phyloP scores from a whole-genome alignment of 2,329 filamentous ascomycete species.

The Ceratocystis albifundus region DNA sequence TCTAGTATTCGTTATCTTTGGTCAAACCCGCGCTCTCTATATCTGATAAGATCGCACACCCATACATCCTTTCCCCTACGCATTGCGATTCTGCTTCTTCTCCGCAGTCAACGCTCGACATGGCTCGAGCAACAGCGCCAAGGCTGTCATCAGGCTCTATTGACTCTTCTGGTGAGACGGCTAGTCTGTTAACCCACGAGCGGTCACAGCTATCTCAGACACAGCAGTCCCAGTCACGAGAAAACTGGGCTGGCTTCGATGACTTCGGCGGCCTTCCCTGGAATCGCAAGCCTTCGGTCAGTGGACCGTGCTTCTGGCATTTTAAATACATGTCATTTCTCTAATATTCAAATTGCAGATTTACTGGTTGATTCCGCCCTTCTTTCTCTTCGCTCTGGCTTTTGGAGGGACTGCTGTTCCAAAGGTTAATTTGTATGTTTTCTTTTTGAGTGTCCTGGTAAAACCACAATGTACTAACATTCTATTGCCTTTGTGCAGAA shows the following conservation, averaged over 20 bases:
- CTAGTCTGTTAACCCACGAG: neutral
- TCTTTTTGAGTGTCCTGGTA: neutral
- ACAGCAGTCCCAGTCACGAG: conserved; percentile 16
- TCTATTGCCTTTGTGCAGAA: conserved; percentile 3
- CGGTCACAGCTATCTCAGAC: neutral
- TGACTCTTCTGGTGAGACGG: neutral
- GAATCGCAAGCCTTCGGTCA: conserved; percentile 52
- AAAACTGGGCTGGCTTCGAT: conserved; percentile 39
- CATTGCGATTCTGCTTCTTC: neutral
- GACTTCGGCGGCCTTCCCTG: conserved; percentile 52
- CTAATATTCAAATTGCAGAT: conserved; percentile 39
- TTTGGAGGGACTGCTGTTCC: conserved; percentile 80
- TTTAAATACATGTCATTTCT: neutral
- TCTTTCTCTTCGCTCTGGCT: conserved; percentile 69
- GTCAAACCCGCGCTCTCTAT: neutral
- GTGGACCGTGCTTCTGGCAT: conserved; percentile 25
- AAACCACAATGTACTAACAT: neutral
- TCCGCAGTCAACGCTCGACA: neutral
- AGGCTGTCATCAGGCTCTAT: neutral
- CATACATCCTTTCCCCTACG: no score
- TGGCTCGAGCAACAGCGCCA: neutral
- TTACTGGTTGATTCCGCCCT: conserved; percentile 72
- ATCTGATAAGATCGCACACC: neutral
- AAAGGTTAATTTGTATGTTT: conserved; percentile 61
- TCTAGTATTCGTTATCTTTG: neutral